Evolutionary conservation across 495 filamentous ascomycete species (phyloP).

Genomic region (Parathielavia appendiculata): DNA sequence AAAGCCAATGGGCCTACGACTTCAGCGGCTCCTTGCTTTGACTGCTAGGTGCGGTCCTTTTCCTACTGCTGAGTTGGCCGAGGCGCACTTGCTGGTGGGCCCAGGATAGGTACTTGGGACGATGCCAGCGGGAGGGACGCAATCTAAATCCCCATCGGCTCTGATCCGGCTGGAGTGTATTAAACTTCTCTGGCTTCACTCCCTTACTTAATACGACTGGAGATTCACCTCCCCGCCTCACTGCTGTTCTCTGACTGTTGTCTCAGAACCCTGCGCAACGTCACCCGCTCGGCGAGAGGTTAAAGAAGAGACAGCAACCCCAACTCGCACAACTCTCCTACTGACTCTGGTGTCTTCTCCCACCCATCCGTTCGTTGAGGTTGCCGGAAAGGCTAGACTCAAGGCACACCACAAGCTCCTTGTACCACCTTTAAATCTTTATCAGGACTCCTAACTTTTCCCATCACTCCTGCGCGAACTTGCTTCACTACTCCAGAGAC

Average conservation of each 20-base stretch:
- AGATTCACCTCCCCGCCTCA: conserved; percentile 28
- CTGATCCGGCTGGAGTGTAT: conserved; percentile 20
- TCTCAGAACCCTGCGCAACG: conserved; percentile 36
- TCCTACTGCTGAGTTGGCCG: conserved; percentile 24
- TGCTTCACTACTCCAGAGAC: conserved; percentile 23
- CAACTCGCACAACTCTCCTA: conserved; percentile 6
- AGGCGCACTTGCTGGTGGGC: conserved; percentile 14
- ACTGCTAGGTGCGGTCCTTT: conserved; percentile 33
- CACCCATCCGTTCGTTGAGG: conserved; percentile 6
- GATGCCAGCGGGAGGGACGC: conserved; percentile 18
- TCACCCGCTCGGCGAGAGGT: conserved; percentile 11
- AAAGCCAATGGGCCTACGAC: conserved; percentile 27
- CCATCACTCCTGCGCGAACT: conserved; percentile 26
- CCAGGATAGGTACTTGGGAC: conserved; percentile 11
- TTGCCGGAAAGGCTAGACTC: neutral
- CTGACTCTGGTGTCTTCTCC: conserved; percentile 10
- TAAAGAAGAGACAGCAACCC: conserved; percentile 31
- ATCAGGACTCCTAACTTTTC: conserved; percentile 14
- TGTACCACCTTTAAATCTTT: conserved; percentile 25
- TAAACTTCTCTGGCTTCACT: conserved; percentile 21
- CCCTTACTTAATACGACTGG: conserved; percentile 26
- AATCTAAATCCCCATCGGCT: conserved; percentile 26
- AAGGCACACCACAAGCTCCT: conserved; percentile 13
- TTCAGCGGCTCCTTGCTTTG: conserved; percentile 34
- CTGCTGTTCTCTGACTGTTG: conserved; percentile 31